Base-by-base conservation (phyloP, 164 flowering plant genomes). In the Vitis amurensis region DNA sequence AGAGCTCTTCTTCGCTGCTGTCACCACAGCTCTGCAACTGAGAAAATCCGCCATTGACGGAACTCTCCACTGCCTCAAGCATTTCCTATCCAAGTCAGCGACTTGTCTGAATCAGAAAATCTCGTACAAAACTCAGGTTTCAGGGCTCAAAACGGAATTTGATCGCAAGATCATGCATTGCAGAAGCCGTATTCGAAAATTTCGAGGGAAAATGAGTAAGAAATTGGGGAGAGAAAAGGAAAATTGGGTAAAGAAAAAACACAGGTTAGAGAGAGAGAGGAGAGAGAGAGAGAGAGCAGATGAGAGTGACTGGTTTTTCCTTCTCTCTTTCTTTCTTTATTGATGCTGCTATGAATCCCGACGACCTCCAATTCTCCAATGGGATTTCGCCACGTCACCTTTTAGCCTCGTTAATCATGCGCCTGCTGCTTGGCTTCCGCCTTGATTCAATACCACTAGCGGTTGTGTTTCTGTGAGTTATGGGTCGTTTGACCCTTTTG, bases 1-100 rank as follows among this genome's bases (percentile, higher is more conserved):
- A 79, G 3, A 91, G 85, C 86, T 89, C 97, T 63, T 91, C 97
- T 17, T 90, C 94, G 66, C 91, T 87, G 58, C 91, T 88, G 11
- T 89, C 93, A 2, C 89, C 93, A 23, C 81, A 86, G 84, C 91
- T 85, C 77, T 84, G 92, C 64, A 85, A 69, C 55, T 85, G 85
- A 12, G 85, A 62, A 30, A 80, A 79, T 9, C 86, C 91, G 48
- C 88, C 92, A 84, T 82, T 82, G 63, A 81, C 82, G 13, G 83
- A 81, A 70, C 88, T 84, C 81, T 81, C 90, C 69, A 84, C 72
- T 62, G 84, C 79, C 69, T 85, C 89, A 19, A 86, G 73, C 92
- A 88, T 90, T 82, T 78, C 70, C 50, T n/a, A 9, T 47, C 61
- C 9, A 55, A 48, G 53, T 60, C 63, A 55, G 55, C 51, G 50